Base-by-base conservation (phyloP, 2,329 filamentous ascomycete genomes). In the Teratosphaeria destructans region DNA sequence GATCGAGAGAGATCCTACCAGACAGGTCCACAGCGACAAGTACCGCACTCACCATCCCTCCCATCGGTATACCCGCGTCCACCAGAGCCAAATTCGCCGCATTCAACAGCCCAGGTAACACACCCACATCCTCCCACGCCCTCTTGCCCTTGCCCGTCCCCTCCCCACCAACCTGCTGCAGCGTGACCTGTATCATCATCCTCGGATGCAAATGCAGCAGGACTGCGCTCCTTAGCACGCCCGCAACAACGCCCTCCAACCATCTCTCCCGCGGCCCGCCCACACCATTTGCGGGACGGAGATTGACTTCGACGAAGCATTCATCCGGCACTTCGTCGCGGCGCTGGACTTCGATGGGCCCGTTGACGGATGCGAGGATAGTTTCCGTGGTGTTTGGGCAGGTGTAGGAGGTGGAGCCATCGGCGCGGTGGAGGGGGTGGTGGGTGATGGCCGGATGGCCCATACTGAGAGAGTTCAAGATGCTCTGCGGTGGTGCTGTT, bases 311-410 rank as follows among this genome's bases (percentile, higher is more conserved):
- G 65, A 99, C 80, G 56, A 87, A 84, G 32, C 93, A 90, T 77
- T 96, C 91, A 74, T 95, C 92, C 7, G 94, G 88, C 65, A 94
- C 84, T 73, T 97, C 90, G 71, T 99, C 93, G 68, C 90, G 85
- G 68, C 92, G 84, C 67, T 86, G 85, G 16, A 93, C 90, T 77
- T 99, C 94, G 66, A 97, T 84, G 16, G 94, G 94, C 0, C 93
- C 94, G 75, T 96, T 97, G 65, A 95, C 90, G 14, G 90, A 87
- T 59, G 88, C 89, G 58, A 95, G 83, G 64, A 97, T 82, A 53
- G 86, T 87, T 74, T 91, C 95, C 55, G 7, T n/a, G 5, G 53
- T 90, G 89, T 60, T 84, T 80, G 67, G 86, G 81, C 2, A 87
- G 84, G 72, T 55, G 53, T 90, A 91, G 10, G 84, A 87, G 11